Conservation (phyloP, 768 basidiomycete species). For the Serpula lacrymans region DNA sequence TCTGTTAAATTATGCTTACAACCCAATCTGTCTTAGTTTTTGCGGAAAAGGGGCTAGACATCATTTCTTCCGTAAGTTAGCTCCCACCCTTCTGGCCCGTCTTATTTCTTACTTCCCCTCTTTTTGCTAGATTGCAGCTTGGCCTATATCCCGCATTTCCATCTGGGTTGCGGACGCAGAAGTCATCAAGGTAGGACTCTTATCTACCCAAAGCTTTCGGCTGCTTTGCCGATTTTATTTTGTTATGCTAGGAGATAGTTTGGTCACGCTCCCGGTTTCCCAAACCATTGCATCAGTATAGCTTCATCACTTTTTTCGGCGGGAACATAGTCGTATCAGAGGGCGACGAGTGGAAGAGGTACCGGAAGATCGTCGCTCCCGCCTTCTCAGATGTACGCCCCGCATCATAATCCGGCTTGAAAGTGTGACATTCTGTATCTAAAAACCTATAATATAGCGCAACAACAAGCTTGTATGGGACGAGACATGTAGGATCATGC, state of each 20-base stretch:
- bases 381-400: conserved; percentile 38
- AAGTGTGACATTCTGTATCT: background rate
- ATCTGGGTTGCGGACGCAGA: background rate
- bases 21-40: too few relatives aligned
- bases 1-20: too few relatives aligned
- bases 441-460: conserved; percentile 6
- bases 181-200: background rate
- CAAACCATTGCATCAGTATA: conserved; percentile 31
- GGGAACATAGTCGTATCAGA: conserved; percentile 39
- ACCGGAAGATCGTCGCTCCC: conserved; percentile 35
- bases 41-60: too few relatives aligned
- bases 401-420: too few relatives aligned
- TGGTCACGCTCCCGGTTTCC: conserved; percentile 26
- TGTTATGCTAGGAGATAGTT: conserved; percentile 33
- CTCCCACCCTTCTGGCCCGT: too few relatives aligned
- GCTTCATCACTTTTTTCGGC: conserved; percentile 32
- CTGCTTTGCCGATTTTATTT: background rate
- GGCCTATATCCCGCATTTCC: background rate
- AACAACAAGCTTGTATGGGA: conserved; percentile 40
- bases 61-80: too few relatives aligned
- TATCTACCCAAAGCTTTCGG: too few relatives aligned
- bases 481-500: conserved; percentile 28
- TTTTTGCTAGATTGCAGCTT: background rate
- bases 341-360: conserved; percentile 39
- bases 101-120: too few relatives aligned